Evolutionary conservation across 2,329 filamentous ascomycete genomes (phyloP).

Genomic region (Scytalidium sp.): DNA sequence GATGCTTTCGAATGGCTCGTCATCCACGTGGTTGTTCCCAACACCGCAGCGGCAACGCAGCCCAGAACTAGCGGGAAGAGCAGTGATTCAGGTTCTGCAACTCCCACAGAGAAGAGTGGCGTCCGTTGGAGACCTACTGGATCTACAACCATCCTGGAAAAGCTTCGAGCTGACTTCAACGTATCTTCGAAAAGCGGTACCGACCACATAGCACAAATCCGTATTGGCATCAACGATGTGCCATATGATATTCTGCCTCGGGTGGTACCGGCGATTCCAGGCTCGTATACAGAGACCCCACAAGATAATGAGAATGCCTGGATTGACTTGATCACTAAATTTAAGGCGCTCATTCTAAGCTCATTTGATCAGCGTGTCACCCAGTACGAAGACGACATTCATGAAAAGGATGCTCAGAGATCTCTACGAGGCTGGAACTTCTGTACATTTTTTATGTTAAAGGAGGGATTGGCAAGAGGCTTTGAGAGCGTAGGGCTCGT

Average conservation of each 20-base stretch:
- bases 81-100: conserved; percentile 46
- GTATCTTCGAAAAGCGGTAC: conserved; percentile 65
- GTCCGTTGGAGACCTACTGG: conserved; percentile 76
- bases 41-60: conserved; percentile 76
- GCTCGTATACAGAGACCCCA: conserved; percentile 65
- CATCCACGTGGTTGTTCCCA: conserved; percentile 86
- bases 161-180: conserved; percentile 88
- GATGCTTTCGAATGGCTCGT: conserved; percentile 97
- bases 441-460: conserved; percentile 97
- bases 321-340: conserved; percentile 78
- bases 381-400: conserved; percentile 96
- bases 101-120: conserved; percentile 61
- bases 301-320: conserved; percentile 81
- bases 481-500: conserved; percentile 96
- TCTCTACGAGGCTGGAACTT: conserved; percentile 96
- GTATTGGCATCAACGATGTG: conserved; percentile 69
- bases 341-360: conserved; percentile 81
- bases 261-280: conserved; percentile 60
- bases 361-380: conserved; percentile 89
- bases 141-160: conserved; percentile 82
- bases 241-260: conserved; percentile 62
- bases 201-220: conserved; percentile 82
- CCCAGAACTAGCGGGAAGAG: conserved; percentile 59
- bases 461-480: conserved; percentile 88
- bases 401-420: conserved; percentile 86